phyloP scores from a whole-genome alignment of 805 yeast genomes.

The Candida nemodendra region DNA sequence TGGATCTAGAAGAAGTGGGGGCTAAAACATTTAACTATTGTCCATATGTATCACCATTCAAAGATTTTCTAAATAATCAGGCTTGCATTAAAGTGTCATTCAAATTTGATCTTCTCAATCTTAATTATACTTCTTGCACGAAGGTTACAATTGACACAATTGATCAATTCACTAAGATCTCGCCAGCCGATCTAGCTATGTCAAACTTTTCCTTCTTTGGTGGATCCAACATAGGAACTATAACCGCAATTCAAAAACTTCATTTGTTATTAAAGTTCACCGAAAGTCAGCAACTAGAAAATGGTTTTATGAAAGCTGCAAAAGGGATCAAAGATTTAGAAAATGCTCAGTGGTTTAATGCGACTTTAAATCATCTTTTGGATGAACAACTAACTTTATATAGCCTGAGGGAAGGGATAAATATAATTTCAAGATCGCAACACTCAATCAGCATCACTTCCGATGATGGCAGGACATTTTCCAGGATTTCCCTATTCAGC shows the following conservation, averaged over 20 bases:
- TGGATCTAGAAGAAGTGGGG: conserved; percentile 1
- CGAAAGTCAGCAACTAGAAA: conserved; percentile 18
- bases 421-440: conserved; percentile 30
- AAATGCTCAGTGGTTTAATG: conserved; percentile 20
- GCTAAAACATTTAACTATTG: conserved; percentile 3
- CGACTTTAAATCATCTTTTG: conserved; percentile 27
- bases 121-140: background rate
- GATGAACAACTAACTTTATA: conserved; percentile 33
- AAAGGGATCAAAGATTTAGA: conserved; percentile 3
- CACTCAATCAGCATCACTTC: conserved; percentile 15
- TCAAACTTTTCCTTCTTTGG: conserved; percentile 10
- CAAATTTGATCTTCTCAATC: conserved; percentile 7
- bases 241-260: conserved; percentile 20
- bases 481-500: conserved; percentile 24
- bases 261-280: conserved; percentile 23
- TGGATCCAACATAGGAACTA: conserved; percentile 2
- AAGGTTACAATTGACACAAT: conserved; percentile 5
- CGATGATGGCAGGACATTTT: conserved; percentile 31
- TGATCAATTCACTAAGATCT: conserved; percentile 6
- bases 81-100: conserved; percentile 11
- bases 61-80: conserved; percentile 6
- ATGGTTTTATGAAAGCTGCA: conserved; percentile 19
- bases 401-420: conserved; percentile 24
- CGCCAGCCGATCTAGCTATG: conserved; percentile 1
- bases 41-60: conserved; percentile 13